Evolutionary conservation across 371 early-diverging fungal species (phyloP), one percentile per base, ranked within the genome.

Genomic region (Astathelohania contejeani): DNA sequence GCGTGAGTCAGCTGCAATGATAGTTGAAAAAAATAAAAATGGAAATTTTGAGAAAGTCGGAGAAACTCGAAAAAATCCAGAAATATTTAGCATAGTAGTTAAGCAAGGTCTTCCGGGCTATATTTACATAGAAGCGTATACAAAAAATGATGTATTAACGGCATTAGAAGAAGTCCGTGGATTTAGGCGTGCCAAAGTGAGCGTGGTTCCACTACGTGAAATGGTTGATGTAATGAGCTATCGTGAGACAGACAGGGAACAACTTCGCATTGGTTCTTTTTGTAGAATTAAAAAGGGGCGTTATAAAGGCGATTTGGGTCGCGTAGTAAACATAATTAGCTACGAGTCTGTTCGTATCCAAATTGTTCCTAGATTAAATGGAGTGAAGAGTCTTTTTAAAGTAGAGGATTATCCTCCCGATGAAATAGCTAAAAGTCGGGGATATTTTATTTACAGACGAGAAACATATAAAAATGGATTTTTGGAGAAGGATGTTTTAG

Each of bases 71-170:
- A 9, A 32, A 53, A 4, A 10, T 42, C 18, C 42, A 7, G 18
- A 42, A 7, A 9, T 50, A 58, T 10, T 40, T 1, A 0, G 29
- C 0, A 62, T 69, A 22, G 40, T 74, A 1, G 38, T 39, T 1
- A 74, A 74, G 38, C 71, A 74, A 24, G 54, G 60, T 2, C 53
- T 72, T 10, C 56, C 56, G 39, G 75, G 75, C 39, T 74, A 74
- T 57, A 42, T 74, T 19, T 74, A 74, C 38, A 43, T 74, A 20
- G 75, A 74, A 47, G 63, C 70, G n/a, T 69, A 50, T 49, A 56
- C 64, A 26, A 74, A 72, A 45, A 64, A 70, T 47, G 58, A 65
- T 19, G 68, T 74, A 24, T 48, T 67, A 40, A 66, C 66, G 24
- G 59, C 60, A 6, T 37, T 74, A 18, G 53, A 58, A 3, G 56